Percentiles rank a stretch among this genome's conserved stretches.
These are phyloP conservation scores for Cyberlindnera mrakii DNA, from an alignment of 805 yeast genomes.

Conservation along the genomic window DNA sequence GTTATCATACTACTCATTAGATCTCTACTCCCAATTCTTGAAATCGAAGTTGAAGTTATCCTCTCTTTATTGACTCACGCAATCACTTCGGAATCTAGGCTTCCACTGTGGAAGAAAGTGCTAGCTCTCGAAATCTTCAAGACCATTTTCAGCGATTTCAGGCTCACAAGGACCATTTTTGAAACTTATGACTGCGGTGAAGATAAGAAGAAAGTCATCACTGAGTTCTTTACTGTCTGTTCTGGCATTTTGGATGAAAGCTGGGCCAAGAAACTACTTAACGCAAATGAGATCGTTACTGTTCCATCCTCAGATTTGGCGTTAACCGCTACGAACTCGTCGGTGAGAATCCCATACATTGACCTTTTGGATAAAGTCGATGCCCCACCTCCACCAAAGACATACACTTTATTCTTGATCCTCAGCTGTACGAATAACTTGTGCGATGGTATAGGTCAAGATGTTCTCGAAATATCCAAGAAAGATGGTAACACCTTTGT, in stretches of 20 bases:
- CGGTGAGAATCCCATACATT: slow-evolving; percentile 48
- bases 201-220: slow-evolving; percentile 55
- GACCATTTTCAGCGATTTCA: slow-evolving; percentile 51
- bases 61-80: slow-evolving; percentile 68
- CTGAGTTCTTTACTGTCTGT: slow-evolving; percentile 45
- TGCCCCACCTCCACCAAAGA: slow-evolving; percentile 61
- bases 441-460: slow-evolving; percentile 64
- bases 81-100: slow-evolving; percentile 48
- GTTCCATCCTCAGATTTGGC: slow-evolving; percentile 21
- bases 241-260: slow-evolving; percentile 28
- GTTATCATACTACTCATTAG: slow-evolving; percentile 56
- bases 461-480: slow-evolving; percentile 37
- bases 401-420: slow-evolving; percentile 57
- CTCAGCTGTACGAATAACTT: slow-evolving; percentile 45
- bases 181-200: slow-evolving; percentile 51
- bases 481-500: slow-evolving; percentile 9
- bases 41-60: slow-evolving; percentile 76
- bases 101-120: slow-evolving; percentile 67
- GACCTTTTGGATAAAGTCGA: slow-evolving; percentile 79
- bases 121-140: slow-evolving; percentile 69
- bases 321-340: slow-evolving; percentile 38
- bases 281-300: slow-evolving; percentile 27
- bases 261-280: slow-evolving; percentile 27
- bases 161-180: slow-evolving; percentile 46
- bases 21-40: slow-evolving; percentile 49